Evolutionary conservation across 352 stramenopile species (phyloP).

Genomic region (Pythium apleroticum): DNA sequence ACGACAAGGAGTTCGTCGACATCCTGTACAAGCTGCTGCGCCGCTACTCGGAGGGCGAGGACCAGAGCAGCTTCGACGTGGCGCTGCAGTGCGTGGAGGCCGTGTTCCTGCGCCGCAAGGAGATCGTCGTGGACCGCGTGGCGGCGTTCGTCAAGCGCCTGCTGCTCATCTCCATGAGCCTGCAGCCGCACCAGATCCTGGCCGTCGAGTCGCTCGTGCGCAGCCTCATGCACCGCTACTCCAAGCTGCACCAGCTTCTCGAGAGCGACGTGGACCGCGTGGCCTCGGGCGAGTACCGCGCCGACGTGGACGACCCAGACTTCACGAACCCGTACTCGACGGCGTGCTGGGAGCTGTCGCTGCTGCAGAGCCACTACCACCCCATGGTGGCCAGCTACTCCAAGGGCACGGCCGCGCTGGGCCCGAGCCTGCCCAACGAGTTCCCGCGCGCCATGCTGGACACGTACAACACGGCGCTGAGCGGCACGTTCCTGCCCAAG

Average conservation of each 20-base stretch:
- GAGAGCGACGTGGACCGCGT: slow-evolving; percentile 96
- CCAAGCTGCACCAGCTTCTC: slow-evolving; percentile 92
- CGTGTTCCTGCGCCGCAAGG: slow-evolving; percentile 93
- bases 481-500: slow-evolving; percentile 55
- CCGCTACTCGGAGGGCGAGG: slow-evolving; percentile 64
- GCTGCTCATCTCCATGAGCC: slow-evolving; percentile 86
- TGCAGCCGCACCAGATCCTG: slow-evolving; percentile 77
- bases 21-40: slow-evolving; percentile 92
- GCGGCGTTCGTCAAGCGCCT: slow-evolving; percentile 96
- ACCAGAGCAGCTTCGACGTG: slow-evolving; percentile 60
- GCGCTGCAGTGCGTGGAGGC: slow-evolving; percentile 90
- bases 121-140: slow-evolving; percentile 93
- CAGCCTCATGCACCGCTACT: slow-evolving; percentile 90
- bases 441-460: slow-evolving; percentile 62
- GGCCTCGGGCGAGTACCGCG: slow-evolving; percentile 90
- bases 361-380: slow-evolving; percentile 87
- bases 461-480: slow-evolving; percentile 48
- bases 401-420: slow-evolving; percentile 58
- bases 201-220: slow-evolving; percentile 89
- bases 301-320: slow-evolving; percentile 93
- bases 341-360: slow-evolving; percentile 91
- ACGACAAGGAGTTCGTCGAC: slow-evolving; percentile 96
- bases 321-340: slow-evolving; percentile 95
- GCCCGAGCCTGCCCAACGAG: slow-evolving; percentile 65
- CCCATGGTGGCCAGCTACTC: slow-evolving; percentile 75